These are phyloP conservation scores for Nitzschia putrida DNA, from an alignment of 108 stramenopile species.

Conservation along the genomic window DNA sequence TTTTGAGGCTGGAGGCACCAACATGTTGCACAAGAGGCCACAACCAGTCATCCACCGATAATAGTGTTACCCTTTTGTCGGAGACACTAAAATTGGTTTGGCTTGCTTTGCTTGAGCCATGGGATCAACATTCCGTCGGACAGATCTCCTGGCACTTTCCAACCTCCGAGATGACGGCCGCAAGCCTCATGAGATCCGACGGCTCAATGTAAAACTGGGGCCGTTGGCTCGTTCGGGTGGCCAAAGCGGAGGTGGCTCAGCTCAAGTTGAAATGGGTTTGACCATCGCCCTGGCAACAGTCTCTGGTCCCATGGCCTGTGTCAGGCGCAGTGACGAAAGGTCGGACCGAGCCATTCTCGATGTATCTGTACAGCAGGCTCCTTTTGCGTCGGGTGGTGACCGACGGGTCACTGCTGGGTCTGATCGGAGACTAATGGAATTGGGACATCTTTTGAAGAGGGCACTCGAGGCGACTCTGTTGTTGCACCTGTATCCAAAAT, in stretches of 20 bases:
- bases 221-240: slow-evolving; percentile 41
- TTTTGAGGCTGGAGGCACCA: too few relatives aligned
- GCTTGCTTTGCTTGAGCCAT: slow-evolving; percentile 12
- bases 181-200: slow-evolving; percentile 81
- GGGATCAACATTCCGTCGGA: slow-evolving; percentile 67
- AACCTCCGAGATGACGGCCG: slow-evolving; percentile 87
- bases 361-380: slow-evolving; percentile 61
- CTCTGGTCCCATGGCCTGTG: slow-evolving; percentile 67
- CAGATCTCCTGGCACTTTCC: slow-evolving; percentile 77
- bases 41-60: too few relatives aligned
- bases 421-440: slow-evolving; percentile 81
- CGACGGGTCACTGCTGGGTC: slow-evolving; percentile 66
- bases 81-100: too few relatives aligned
- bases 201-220: slow-evolving; percentile 73
- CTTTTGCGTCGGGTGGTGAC: slow-evolving; percentile 73
- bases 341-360: slow-evolving; percentile 76
- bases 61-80: too few relatives aligned
- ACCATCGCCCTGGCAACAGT: slow-evolving; percentile 70
- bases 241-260: slow-evolving; percentile 52
- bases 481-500: slow-evolving; percentile 79
- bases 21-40: too few relatives aligned
- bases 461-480: slow-evolving; percentile 79
- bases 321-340: slow-evolving; percentile 70
- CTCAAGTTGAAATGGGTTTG: slow-evolving; percentile 84
- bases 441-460: slow-evolving; percentile 66